phyloP scores from a whole-genome alignment of 2,329 filamentous ascomycete species.

The Aspergillus sp. region DNA sequence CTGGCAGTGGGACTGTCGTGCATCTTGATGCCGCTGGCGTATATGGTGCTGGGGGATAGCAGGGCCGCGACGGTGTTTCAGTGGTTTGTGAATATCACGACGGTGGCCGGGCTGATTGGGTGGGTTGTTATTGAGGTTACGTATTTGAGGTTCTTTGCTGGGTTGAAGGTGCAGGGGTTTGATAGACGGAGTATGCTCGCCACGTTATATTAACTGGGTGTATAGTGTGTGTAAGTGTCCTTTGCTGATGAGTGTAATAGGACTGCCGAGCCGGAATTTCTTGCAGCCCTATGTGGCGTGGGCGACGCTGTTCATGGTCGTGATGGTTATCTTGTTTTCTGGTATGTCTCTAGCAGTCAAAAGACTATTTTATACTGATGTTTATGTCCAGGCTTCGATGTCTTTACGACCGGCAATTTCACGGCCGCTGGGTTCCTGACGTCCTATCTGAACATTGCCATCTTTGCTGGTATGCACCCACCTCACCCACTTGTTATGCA shows the following conservation, averaged over 20 bases:
- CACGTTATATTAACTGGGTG: too few relatives aligned
- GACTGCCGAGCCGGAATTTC: not conserved
- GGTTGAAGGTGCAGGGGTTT: not conserved
- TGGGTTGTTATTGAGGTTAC: not conserved
- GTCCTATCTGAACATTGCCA: not conserved
- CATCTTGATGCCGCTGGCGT: not conserved
- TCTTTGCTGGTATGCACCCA: not conserved
- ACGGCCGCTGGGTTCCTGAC: not conserved
- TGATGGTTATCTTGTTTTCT: not conserved
- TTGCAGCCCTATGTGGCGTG: slow-evolving; percentile 1
- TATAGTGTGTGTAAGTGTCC: too few relatives aligned
- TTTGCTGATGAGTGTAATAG: not conserved
- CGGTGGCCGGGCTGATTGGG: not conserved
- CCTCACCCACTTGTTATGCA: too few relatives aligned
- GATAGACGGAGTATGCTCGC: not conserved
- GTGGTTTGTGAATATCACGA: not conserved
- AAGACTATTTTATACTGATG: too few relatives aligned
- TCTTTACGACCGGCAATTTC: not conserved
- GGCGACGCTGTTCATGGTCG: not conserved
- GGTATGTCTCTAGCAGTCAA: not conserved
- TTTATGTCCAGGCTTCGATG: not conserved
- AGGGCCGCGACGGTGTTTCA: not conserved
- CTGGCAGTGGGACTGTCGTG: not conserved
- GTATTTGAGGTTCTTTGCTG: not conserved
- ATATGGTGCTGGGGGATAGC: not conserved